Base-by-base conservation (phyloP, 495 filamentous ascomycete genomes). In the Penicillium herquei region DNA sequence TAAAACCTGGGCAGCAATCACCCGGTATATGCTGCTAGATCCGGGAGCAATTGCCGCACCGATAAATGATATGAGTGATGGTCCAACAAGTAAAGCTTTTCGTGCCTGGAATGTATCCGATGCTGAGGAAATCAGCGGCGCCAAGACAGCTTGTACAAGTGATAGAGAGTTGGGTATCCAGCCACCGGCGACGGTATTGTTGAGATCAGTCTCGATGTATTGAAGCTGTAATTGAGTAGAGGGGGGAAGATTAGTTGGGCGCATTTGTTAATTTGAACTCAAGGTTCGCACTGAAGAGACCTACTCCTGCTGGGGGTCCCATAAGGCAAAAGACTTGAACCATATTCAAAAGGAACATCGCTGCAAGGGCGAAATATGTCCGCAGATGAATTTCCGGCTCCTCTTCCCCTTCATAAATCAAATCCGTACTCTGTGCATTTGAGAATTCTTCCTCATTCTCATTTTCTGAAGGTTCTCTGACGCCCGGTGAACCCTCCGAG, bases 101-200 rank as follows among this genome's bases (percentile, higher is more conserved):
- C 55, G 49, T 3, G 55, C 49, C 16, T 57, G 55, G 17, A 57
- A 57, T 40, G 49, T 52, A 41, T 57, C 55, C 17, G 55, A 57
- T 7, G 49, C 41, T 8, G 55, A 57, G 14, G 49, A 51, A 7
- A 57, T 52, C 7, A 57, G 33, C 26, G 55, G 55, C 10, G 55
- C 40, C 9, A 57, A 18, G 21, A 57, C 55, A 26, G 55, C 55
- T 40, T 57, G 55, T 11, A 57, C 55, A 11, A 57, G 55, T 0
- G 49, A 52, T 9, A 57, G 30, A 30, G 55, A 46, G 21, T 57
- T 57, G 10, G 55, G 55, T 21, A 57, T 42, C 49, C 55, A 57
- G n/a, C 48, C 47, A 10, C 55, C 55, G 33, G 42, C 42, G 7
- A 30, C 26, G 13, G 49, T 57, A 34, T 57, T 57, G 8, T 57